Evolutionary conservation across 306 rosid genomes (phyloP).

Genomic region (Trifolium repens): DNA sequence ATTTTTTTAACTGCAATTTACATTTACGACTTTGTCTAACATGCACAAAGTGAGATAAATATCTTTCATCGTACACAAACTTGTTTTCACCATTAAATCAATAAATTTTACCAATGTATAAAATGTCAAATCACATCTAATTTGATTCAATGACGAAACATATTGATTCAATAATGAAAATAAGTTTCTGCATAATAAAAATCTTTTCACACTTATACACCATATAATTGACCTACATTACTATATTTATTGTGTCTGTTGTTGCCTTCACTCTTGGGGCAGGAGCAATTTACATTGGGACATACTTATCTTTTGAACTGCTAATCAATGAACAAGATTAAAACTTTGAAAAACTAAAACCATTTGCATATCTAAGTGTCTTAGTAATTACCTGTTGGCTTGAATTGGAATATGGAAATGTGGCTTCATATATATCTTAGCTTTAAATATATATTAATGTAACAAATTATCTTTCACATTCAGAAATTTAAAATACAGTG

Average conservation of each 20-base stretch:
- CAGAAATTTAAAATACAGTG: background rate
- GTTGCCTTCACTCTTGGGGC: conserved; percentile 31
- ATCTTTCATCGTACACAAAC: too few species aligned
- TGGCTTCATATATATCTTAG: background rate
- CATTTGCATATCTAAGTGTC: conserved; percentile 17
- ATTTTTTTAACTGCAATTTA: too few species aligned
- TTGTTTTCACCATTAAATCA: too few species aligned
- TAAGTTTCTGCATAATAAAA: too few species aligned
- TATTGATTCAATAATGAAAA: too few species aligned
- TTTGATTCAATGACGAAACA: too few species aligned
- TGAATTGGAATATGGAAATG: background rate
- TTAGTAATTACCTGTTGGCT: background rate
- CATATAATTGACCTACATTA: too few species aligned
- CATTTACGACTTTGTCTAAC: too few species aligned
- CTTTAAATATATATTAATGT: background rate
- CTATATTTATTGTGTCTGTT: background rate
- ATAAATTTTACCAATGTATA: too few species aligned
- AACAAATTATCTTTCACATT: background rate
- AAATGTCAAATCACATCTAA: too few species aligned
- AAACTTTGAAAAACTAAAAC: conserved; percentile 23
- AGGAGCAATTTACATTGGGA: background rate
- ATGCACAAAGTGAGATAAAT: too few species aligned
- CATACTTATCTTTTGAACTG: background rate
- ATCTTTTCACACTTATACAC: too few species aligned
- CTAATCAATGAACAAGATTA: background rate